phyloP scores from a whole-genome alignment of 139 green algal species.

The Zygnema cylindricum region DNA sequence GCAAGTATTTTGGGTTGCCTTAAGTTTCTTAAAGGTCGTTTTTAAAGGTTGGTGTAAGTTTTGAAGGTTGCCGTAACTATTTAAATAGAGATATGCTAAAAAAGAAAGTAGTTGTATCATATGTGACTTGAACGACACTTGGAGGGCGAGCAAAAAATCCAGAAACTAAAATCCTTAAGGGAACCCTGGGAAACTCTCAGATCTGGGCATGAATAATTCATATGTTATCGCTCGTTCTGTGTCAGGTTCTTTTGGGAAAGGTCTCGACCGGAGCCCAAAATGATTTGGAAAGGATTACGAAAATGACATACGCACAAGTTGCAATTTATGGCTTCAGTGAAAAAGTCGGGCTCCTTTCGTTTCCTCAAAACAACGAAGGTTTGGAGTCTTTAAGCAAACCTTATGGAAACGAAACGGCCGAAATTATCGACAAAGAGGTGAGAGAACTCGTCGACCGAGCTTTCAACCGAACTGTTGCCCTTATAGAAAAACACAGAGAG shows the following conservation, averaged over 20 bases:
- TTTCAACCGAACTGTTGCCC: conserved; percentile 84
- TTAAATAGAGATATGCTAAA: too few relatives aligned
- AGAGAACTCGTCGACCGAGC: conserved; percentile 79
- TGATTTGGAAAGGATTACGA: conserved; percentile 96
- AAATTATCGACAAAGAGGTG: conserved; percentile 95
- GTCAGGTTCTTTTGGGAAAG: conserved; percentile 91
- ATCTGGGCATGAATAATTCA: too few relatives aligned
- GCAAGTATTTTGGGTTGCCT: too few relatives aligned
- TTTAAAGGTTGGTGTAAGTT: too few relatives aligned
- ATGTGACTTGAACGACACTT: too few relatives aligned
- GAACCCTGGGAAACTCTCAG: too few relatives aligned
- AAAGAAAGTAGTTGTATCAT: too few relatives aligned
- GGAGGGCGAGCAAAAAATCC: too few relatives aligned
- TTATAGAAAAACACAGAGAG: conserved; percentile 84
- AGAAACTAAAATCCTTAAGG: too few relatives aligned
- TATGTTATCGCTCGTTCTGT: too few relatives aligned
- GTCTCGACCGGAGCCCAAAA: conserved; percentile 97
- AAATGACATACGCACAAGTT: conserved; percentile 93
- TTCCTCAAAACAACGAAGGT: conserved; percentile 70
- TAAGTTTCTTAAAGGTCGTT: too few relatives aligned
- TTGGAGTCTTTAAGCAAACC: conserved; percentile 93
- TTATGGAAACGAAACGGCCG: conserved; percentile 91
- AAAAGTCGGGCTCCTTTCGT: conserved; percentile 92
- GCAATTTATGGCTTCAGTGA: conserved; percentile 96
- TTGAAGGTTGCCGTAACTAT: too few relatives aligned